These are phyloP conservation scores for Psilocybe tampanensis DNA, from an alignment of 768 basidiomycete genomes.

Conservation along the genomic window DNA sequence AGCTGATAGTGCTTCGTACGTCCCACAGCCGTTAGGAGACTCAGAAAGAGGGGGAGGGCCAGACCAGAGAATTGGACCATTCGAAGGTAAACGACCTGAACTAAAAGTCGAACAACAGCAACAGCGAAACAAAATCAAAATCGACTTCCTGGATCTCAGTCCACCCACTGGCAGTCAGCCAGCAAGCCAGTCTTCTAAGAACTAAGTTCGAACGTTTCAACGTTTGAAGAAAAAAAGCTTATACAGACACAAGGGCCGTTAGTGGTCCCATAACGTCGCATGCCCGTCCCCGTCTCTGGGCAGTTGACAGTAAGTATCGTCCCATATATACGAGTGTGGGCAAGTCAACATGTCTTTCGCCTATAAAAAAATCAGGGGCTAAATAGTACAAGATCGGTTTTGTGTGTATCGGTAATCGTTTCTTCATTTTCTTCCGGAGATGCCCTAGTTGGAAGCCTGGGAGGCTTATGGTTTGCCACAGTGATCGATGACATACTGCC, in stretches of 20 bases:
- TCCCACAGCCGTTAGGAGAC: too few species aligned
- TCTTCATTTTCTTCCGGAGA: conserved; percentile 7
- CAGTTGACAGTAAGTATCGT: too few species aligned
- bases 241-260: neutral
- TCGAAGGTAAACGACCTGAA: neutral
- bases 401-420: neutral
- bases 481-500: conserved; percentile 70
- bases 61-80: too few species aligned
- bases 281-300: too few species aligned
- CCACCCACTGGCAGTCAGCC: too few species aligned
- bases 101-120: neutral
- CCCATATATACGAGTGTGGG: too few species aligned
- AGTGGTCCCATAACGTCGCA: too few species aligned
- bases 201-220: neutral
- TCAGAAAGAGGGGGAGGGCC: too few species aligned
- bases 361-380: conserved; percentile 6
- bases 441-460: neutral
- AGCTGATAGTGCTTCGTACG: too few species aligned
- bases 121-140: neutral
- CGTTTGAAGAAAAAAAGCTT: neutral
- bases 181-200: too few species aligned
- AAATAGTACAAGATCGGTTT: conserved; percentile 8
- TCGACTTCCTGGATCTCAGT: neutral
- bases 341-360: neutral
- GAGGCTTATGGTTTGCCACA: conserved; percentile 55